These are phyloP conservation scores for Eremothecium coryli DNA, from an alignment of 1,139 yeast species.

Conservation along the genomic window DNA sequence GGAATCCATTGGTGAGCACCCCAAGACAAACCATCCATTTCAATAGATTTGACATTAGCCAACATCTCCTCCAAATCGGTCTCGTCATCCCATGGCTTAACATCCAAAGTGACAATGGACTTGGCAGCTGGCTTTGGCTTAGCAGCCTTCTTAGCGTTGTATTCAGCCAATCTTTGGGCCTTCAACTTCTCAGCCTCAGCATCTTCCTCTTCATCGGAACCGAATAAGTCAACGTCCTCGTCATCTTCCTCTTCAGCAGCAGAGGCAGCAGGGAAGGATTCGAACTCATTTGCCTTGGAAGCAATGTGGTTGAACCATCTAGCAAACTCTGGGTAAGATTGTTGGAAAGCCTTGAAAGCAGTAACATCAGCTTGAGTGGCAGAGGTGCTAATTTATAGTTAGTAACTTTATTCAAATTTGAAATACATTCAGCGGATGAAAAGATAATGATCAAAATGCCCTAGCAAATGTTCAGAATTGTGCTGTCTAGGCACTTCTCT, in stretches of 20 bases:
- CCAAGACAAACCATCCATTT: constrained; percentile 92
- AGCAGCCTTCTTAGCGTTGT: constrained; percentile 95
- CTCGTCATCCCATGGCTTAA: constrained; percentile 99
- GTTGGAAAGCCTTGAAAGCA: constrained; percentile 90
- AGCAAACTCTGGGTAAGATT: constrained; percentile 85
- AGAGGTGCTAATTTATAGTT: constrained; percentile 42
- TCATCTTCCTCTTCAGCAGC: constrained; percentile 62
- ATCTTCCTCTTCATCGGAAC: constrained; percentile 89
- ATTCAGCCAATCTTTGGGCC: constrained; percentile 95
- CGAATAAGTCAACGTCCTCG: constrained; percentile 90
- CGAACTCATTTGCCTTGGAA: constrained; percentile 79
- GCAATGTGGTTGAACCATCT: constrained; percentile 99
- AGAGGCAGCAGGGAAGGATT: constrained; percentile 73
- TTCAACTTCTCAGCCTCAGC: constrained; percentile 94
- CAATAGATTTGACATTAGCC: constrained; percentile 74
- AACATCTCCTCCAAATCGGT: constrained; percentile 85
- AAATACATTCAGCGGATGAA: background rate
- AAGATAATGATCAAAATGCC: no score
- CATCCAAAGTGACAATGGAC: constrained; percentile 91
- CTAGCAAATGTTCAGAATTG: constrained; percentile 10
- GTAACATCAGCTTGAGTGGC: constrained; percentile 96
- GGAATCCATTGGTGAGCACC: constrained; percentile 96
- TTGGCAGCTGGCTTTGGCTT: constrained; percentile 98
- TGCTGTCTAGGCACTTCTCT: constrained; percentile 15
- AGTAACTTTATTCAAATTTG: no score